Evolutionary conservation across 306 rosid species (phyloP), one percentile per base, ranked within the genome.

Genomic region (Arachis stenosperma): DNA sequence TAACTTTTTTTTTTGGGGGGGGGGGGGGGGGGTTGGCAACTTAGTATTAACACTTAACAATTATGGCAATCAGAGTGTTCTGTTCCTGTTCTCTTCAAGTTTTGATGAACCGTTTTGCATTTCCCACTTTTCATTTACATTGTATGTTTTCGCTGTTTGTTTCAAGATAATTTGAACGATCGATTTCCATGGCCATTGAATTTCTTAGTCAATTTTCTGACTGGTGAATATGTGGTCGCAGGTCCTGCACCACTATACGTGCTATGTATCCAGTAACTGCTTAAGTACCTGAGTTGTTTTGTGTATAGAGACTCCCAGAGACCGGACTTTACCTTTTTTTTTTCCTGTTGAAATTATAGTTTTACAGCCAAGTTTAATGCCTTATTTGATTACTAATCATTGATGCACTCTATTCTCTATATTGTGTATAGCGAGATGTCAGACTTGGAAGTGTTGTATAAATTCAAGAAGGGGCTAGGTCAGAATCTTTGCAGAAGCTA

Each of bases 221-320:
- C 86, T 60, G 75, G 81, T 87, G 91, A 86, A 86, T 77, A 81
- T 89, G 92, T 89, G 97, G 97, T 86, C 86, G 96, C 96, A 91
- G 97, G 95, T 90, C 82, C 81, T 89, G 94, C 92, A 79, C 98
- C 90, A 85, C 94, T 73, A 75, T 87, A 84, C 84, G 87, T 80
- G 96, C 83, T 85, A 84, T 88, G 81, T 83, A 86, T 84, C 87
- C 90, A 84, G 96, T 84, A 77, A 84, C 84, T 86, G 92, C 89
- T 85, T 79, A 80, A 84, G 86, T 81, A 83, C 90, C 83, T 85
- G 80, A 71, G 62, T 79, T 75, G 81, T 76, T 84, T 87, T 85
- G 79, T 84, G 82, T 84, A 67, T 85, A 83, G 77, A 84, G 82
- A 75, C 84, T 73, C 88, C 78, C 87, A 78, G 83, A 82, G 83